Percentiles rank a stretch among this genome's conserved stretches.
Evolutionary conservation across 2,329 filamentous ascomycete genomes (phyloP).

Genomic region (Cercospora sp.): DNA sequence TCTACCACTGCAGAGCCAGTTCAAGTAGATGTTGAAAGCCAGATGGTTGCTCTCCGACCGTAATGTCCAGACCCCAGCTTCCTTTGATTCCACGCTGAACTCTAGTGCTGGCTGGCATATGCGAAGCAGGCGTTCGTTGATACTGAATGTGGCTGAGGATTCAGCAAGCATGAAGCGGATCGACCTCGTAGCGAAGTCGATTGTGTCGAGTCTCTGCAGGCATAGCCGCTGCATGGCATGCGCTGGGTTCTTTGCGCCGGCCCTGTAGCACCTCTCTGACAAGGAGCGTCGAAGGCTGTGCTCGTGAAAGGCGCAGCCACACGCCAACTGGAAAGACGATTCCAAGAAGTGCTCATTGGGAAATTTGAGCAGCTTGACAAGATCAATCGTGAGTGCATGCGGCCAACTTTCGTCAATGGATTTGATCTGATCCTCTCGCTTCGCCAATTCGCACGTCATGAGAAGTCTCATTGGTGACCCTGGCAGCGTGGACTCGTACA

Average conservation of each 20-base stretch:
- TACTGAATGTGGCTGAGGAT: background rate
- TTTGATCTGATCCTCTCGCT: background rate
- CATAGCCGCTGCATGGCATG: background rate
- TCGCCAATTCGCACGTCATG: background rate
- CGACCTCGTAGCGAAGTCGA: background rate
- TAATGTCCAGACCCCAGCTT: background rate
- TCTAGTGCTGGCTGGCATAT: background rate
- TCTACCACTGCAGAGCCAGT: background rate
- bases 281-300: background rate
- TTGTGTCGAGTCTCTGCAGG: background rate
- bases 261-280: background rate
- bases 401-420: background rate
- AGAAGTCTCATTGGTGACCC: background rate
- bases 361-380: background rate
- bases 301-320: background rate
- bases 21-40: background rate
- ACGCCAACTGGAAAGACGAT: background rate
- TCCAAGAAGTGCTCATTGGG: background rate
- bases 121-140: background rate
- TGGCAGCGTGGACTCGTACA: background rate
- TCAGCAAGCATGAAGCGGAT: background rate
- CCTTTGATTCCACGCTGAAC: background rate
- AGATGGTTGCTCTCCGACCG: background rate
- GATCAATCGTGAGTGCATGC: background rate
- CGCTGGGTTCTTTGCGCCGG: background rate